Conservation (phyloP, 2,329 filamentous ascomycete species). For the Microascus cirrosus region DNA sequence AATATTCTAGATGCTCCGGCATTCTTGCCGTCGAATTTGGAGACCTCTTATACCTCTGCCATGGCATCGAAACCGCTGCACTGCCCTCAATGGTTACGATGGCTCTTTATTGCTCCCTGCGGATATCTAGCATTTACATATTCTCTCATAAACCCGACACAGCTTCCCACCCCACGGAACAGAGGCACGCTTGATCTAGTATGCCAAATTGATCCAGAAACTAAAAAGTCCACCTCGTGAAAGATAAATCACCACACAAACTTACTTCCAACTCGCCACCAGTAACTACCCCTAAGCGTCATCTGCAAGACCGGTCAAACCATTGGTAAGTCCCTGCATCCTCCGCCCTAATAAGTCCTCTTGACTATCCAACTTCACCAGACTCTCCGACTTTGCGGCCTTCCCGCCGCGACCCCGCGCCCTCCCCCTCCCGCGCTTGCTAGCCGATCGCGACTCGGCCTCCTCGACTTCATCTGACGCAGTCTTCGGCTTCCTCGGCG, state of each 20-base stretch:
- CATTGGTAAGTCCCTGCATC: conserved; percentile 46
- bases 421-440: conserved; percentile 13
- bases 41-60: background rate
- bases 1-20: background rate
- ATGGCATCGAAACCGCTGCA: background rate
- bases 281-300: conserved; percentile 20
- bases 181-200: background rate
- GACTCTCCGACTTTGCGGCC: conserved; percentile 29
- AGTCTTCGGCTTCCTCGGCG: conserved; percentile 10
- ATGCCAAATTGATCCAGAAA: background rate
- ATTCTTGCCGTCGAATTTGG: background rate
- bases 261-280: background rate
- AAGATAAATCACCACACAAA: background rate
- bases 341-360: conserved; percentile 45
- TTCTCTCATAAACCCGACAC: background rate
- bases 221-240: background rate
- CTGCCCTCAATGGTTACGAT: background rate
- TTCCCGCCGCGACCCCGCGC: conserved; percentile 14
- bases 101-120: background rate
- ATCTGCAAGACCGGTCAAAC: conserved; percentile 36
- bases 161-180: background rate
- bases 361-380: conserved; percentile 44
- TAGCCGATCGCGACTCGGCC: conserved; percentile 9
- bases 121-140: background rate
- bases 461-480: conserved; percentile 8